These are phyloP conservation scores for Gnomoniopsis sp. DNA, from an alignment of 2,329 filamentous ascomycete species.

Conservation along the genomic window DNA sequence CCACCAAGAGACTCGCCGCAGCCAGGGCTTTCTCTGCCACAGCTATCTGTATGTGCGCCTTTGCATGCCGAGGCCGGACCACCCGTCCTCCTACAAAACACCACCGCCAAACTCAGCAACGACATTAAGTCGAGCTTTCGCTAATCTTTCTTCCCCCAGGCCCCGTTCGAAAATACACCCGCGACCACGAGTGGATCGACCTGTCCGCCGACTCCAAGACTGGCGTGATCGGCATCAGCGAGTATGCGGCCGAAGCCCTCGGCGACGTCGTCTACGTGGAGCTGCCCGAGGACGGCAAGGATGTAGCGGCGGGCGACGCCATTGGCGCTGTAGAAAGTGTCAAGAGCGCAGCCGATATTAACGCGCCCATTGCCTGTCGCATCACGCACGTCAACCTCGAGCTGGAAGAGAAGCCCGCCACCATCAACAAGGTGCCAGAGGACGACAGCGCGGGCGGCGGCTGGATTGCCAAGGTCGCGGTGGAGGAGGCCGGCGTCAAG, in stretches of 20 bases:
- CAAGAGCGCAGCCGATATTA: slow-evolving; percentile 97
- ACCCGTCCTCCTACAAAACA: neutral
- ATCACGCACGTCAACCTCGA: slow-evolving; percentile 70
- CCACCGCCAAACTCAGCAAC: neutral
- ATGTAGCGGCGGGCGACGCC: slow-evolving; percentile 72
- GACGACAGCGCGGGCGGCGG: slow-evolving; percentile 70
- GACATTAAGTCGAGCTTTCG: too few species aligned
- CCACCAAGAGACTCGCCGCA: slow-evolving; percentile 33
- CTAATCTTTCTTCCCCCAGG: slow-evolving; percentile 44
- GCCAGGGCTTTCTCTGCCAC: slow-evolving; percentile 46
- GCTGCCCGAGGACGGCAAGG: slow-evolving; percentile 70
- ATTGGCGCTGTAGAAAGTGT: slow-evolving; percentile 97
- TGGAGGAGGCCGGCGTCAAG: slow-evolving; percentile 61
- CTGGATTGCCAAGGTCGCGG: slow-evolving; percentile 88
- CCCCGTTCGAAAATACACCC: slow-evolving; percentile 80
- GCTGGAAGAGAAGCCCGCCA: slow-evolving; percentile 80
- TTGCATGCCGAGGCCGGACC: slow-evolving; percentile 30
- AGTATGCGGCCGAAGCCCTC: slow-evolving; percentile 86
- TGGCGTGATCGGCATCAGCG: slow-evolving; percentile 79
- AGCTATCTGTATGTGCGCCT: slow-evolving; percentile 34
- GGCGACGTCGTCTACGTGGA: slow-evolving; percentile 98
- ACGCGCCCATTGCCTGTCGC: slow-evolving; percentile 77
- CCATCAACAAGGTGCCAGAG: slow-evolving; percentile 89
- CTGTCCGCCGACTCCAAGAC: slow-evolving; percentile 77
- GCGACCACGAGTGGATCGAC: slow-evolving; percentile 98